A percentile compares a stretch with the other conserved stretches of the same genome.
Conservation (phyloP, 2,329 filamentous ascomycete genomes). For the Talaromyces rugulosus region DNA sequence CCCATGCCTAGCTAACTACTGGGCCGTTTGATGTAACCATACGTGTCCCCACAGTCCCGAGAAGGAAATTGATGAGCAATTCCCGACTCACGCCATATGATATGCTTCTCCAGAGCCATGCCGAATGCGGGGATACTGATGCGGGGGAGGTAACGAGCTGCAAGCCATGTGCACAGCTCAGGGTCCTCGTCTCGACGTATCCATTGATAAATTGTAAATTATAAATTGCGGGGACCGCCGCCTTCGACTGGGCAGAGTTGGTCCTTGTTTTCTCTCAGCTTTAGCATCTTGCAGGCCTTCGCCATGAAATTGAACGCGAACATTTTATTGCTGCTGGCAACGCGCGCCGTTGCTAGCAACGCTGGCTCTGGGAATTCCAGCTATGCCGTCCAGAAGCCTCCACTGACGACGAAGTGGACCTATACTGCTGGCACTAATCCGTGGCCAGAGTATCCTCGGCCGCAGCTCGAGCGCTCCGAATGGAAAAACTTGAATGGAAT, state of each 20-base stretch:
- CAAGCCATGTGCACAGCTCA: background rate
- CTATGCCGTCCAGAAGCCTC: conserved; percentile 39
- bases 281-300: background rate
- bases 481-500: conserved; percentile 50
- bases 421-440: conserved; percentile 44
- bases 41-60: background rate
- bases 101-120: background rate
- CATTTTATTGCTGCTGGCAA: background rate
- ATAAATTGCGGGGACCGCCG: no score
- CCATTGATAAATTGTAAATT: no score
- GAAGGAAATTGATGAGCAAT: background rate
- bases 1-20: background rate
- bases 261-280: background rate
- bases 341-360: background rate
- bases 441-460: conserved; percentile 49
- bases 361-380: background rate
- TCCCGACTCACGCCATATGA: background rate
- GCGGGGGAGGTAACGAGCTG: background rate
- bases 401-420: conserved; percentile 44
- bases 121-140: background rate
- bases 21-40: background rate
- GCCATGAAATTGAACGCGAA: background rate
- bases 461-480: conserved; percentile 42
- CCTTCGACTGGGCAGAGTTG: no score
- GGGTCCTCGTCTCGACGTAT: no score